Evolutionary conservation across 257 asterid species (phyloP), one percentile per base, ranked within the genome.

Genomic region (Penstemon davidsonii): DNA sequence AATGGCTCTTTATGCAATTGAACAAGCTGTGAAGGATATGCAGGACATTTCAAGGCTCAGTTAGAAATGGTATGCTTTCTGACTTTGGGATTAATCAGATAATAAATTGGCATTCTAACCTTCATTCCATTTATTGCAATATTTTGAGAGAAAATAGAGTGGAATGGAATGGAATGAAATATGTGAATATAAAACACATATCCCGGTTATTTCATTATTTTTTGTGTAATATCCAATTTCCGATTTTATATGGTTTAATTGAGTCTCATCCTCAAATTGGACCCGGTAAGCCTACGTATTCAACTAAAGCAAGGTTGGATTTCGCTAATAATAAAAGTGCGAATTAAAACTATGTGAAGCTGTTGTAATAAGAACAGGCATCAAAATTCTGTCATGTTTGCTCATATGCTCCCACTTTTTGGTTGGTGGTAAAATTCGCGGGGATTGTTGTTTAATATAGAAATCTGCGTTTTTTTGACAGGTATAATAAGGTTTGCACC

Each of bases 1-100:
- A 77, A 88, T 91, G 91, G 66, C 75, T 42, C 60, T 85, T 58
- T 76, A 84, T 71, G 95, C 96, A 37, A 57, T 85, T 61, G 33
- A 11, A 11, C 10, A 67, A 64, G 91, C 88, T 11, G 68, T 87
- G 63, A 4, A 45, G 61, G 71, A 66, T 66, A 59, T 87, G 79
- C 79, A 62, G 74, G 8, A 4, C 10, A 8, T 77, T 40, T 68
- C 76, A 12, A 38, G 70, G 13, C 58, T 15, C 68, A 44, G 41
- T 33, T 74, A 75, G 76, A 52, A 43, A 62, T 42, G 78, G 85
- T 79, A 69, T 52, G 73, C 39, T 38, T 71, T 52, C 55, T 51
- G 12, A 25, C 60, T 33, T 25, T 33, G 0, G 33, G 33, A 25
- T 25, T 25, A 25, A 25, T 25, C 33, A 25, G 33, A 25, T 25